Conservation (phyloP, 176 grass and related monocot genomes). For the Hyparrhenia diplandra region DNA sequence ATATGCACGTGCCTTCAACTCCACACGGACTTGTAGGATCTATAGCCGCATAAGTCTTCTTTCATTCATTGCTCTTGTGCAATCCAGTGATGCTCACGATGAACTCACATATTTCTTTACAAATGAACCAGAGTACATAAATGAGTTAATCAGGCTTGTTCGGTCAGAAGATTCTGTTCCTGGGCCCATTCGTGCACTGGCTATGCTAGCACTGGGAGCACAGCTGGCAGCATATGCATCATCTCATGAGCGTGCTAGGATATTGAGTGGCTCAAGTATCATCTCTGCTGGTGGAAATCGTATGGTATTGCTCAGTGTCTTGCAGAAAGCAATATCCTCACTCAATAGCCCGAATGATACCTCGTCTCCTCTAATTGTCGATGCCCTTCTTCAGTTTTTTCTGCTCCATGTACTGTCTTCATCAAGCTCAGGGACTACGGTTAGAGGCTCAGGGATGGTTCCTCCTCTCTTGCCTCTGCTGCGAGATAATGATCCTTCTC, state of each 20-base stretch:
- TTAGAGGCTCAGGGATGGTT: constrained; percentile 91
- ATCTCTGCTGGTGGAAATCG: constrained; percentile 92
- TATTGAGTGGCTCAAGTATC: constrained; percentile 84
- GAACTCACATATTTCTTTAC: constrained; percentile 96
- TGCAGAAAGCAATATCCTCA: constrained; percentile 93
- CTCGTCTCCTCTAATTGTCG: constrained; percentile 86
- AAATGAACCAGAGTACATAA: constrained; percentile 97
- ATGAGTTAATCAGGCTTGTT: constrained; percentile 89
- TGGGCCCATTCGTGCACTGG: constrained; percentile 73
- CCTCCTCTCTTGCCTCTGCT: constrained; percentile 80
- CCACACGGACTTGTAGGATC: constrained; percentile 53
- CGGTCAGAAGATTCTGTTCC: constrained; percentile 85
- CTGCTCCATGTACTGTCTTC: constrained; percentile 97
- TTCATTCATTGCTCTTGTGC: constrained; percentile 89
- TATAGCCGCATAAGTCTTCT: constrained; percentile 98
- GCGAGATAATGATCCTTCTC: constrained; percentile 76
- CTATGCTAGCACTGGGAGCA: constrained; percentile 94
- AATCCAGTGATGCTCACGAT: constrained; percentile 92
- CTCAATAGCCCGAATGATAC: constrained; percentile 78
- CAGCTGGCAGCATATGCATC: constrained; percentile 96
- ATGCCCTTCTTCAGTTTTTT: constrained; percentile 97
- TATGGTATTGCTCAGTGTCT: constrained; percentile 80
- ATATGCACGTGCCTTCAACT: constrained; percentile 83
- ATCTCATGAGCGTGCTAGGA: constrained; percentile 91
- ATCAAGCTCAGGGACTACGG: constrained; percentile 85